These are phyloP conservation scores for Aspergillus arachidicola DNA, from an alignment of 2,329 filamentous ascomycete species.

Conservation along the genomic window DNA sequence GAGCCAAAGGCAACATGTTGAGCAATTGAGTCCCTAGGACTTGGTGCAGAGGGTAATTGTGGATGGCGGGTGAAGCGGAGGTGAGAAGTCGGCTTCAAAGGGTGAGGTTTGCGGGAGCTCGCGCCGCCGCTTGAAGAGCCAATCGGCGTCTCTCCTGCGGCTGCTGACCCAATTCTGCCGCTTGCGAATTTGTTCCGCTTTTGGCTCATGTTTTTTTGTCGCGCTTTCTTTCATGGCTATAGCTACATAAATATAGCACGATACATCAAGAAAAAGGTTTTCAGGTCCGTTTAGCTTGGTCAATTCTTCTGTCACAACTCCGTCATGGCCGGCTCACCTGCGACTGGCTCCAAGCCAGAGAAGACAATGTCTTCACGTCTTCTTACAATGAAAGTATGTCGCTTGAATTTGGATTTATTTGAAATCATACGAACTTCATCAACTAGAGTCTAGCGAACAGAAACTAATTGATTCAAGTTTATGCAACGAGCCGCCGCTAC, in stretches of 20 bases:
- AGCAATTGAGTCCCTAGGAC: constrained; percentile 24
- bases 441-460: background rate
- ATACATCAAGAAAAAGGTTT: background rate
- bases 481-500: constrained; percentile 85
- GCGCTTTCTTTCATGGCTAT: background rate
- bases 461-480: constrained; percentile 55
- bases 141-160: constrained; percentile 26
- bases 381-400: constrained; percentile 77
- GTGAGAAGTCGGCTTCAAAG: constrained; percentile 25
- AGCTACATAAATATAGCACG: background rate
- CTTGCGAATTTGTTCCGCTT: constrained; percentile 20
- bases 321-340: constrained; percentile 39
- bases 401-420: background rate
- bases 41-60: constrained; percentile 13
- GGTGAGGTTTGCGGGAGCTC: constrained; percentile 38
- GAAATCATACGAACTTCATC: background rate
- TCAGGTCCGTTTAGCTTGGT: constrained; percentile 1
- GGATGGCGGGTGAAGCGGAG: constrained; percentile 22
- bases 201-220: constrained; percentile 11
- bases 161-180: constrained; percentile 25
- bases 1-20: constrained; percentile 49
- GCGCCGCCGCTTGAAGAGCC: constrained; percentile 21
- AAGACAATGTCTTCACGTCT: constrained; percentile 84
- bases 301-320: constrained; percentile 2
- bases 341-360: constrained; percentile 58